Conservation (phyloP, 257 asterid genomes). For the Solanum sitiens region DNA sequence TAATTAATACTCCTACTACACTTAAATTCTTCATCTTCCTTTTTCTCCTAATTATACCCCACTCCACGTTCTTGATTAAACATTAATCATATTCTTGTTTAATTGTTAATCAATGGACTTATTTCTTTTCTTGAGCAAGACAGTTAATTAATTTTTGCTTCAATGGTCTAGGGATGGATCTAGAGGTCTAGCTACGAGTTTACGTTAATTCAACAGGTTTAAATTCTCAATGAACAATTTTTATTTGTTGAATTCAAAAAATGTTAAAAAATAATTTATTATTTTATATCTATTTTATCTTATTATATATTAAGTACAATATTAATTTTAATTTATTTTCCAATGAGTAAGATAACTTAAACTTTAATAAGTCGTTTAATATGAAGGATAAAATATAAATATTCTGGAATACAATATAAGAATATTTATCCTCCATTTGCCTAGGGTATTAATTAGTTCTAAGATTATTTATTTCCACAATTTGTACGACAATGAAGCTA, state of each 20-base stretch:
- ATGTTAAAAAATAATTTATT: background rate
- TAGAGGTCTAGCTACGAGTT: background rate
- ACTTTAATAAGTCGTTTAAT: background rate
- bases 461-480: no score
- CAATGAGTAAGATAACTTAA: background rate
- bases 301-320: background rate
- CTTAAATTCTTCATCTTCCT: background rate
- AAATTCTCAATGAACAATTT: background rate
- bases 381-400: background rate
- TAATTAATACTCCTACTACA: background rate
- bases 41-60: slow-evolving; percentile 6
- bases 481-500: no score
- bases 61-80: background rate
- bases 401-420: background rate
- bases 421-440: no score
- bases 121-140: background rate
- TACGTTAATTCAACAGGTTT: background rate
- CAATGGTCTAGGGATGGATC: background rate
- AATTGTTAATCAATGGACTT: background rate
- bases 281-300: background rate
- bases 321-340: background rate
- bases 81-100: background rate
- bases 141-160: background rate
- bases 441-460: no score
- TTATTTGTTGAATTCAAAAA: no score